A percentile compares a stretch with the other conserved stretches of the same genome.
These are phyloP conservation scores for Talaromyces verruculosus DNA, from an alignment of 2,329 filamentous ascomycete species.

Conservation along the genomic window DNA sequence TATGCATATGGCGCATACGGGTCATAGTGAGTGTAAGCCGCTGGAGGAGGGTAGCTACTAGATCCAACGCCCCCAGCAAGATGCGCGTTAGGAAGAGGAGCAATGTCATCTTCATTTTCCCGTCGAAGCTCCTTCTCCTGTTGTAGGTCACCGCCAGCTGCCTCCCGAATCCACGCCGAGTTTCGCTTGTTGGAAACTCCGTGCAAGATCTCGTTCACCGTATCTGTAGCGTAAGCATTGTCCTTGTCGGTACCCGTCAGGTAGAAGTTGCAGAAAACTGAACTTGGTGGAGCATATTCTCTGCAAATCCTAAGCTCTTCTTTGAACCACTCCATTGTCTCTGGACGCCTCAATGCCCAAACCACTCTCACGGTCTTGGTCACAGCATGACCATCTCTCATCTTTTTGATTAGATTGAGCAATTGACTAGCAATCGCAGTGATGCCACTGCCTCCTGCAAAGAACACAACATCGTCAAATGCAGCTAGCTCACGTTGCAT, in stretches of 20 bases:
- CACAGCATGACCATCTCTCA: conserved; percentile 91
- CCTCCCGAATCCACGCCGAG: conserved; percentile 77
- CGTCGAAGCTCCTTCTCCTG: conserved; percentile 74
- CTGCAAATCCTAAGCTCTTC: conserved; percentile 91
- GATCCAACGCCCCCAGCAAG: conserved; percentile 23
- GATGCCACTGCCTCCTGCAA: conserved; percentile 91
- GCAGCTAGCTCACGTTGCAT: conserved; percentile 87
- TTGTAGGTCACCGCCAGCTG: conserved; percentile 76
- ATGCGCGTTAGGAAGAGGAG: conserved; percentile 66
- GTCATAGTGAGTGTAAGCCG: conserved; percentile 23
- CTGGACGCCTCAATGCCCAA: conserved; percentile 88
- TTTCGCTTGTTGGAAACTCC: conserved; percentile 84
- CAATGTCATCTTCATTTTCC: conserved; percentile 82
- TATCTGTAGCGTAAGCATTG: conserved; percentile 35
- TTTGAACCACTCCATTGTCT: conserved; percentile 97
- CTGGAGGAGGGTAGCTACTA: conserved; percentile 20
- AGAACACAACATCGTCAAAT: conserved; percentile 89
- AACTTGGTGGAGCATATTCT: conserved; percentile 82
- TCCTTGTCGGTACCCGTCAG: conserved; percentile 70
- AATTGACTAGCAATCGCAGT: conserved; percentile 91
- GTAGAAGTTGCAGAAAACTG: conserved; percentile 91
- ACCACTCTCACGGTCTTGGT: conserved; percentile 87
- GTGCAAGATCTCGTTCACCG: conserved; percentile 82
- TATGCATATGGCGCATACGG: conserved; percentile 26
- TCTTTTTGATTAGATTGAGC: conserved; percentile 90